Percentiles rank a stretch among this genome's conserved stretches.
These are phyloP conservation scores for Abrus precatorius DNA, from an alignment of 306 rosid genomes.

Conservation along the genomic window DNA sequence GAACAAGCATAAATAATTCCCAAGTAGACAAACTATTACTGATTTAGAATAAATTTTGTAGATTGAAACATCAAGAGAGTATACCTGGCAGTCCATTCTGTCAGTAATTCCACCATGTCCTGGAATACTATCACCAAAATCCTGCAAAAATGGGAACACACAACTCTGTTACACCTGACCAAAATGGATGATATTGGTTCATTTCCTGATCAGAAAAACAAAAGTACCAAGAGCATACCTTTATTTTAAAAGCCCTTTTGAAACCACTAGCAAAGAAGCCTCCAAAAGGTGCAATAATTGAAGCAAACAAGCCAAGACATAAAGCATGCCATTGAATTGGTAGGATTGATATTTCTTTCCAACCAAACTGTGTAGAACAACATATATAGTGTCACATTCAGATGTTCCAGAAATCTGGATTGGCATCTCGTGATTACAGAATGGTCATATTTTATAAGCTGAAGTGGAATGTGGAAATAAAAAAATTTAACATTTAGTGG, in stretches of 20 bases:
- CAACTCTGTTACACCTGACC: constrained; percentile 31
- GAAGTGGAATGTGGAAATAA: constrained; percentile 29
- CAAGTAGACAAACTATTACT: constrained; percentile 8
- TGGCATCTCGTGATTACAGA: constrained; percentile 45
- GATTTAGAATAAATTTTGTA: constrained; percentile 3
- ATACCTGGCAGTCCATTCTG: constrained; percentile 99
- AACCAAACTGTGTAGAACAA: constrained; percentile 70
- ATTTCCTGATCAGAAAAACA: constrained; percentile 34
- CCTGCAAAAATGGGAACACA: constrained; percentile 61
- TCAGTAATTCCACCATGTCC: constrained; percentile 99
- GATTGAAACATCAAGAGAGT: constrained; percentile 35
- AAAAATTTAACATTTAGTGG: constrained; percentile 38
- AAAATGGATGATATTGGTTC: constrained; percentile 37
- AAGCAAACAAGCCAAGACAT: constrained; percentile 91
- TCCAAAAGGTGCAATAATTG: constrained; percentile 97
- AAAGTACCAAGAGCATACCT: constrained; percentile 61
- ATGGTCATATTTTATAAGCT: constrained; percentile 38
- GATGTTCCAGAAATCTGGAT: constrained; percentile 34
- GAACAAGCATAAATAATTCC: not conserved
- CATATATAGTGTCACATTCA: constrained; percentile 37
- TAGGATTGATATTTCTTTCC: constrained; percentile 83
- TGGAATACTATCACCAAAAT: constrained; percentile 98
- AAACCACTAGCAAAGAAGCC: constrained; percentile 99
- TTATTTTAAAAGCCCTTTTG: constrained; percentile 96
- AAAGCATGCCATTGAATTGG: constrained; percentile 96